A percentile compares a stretch with the other conserved stretches of the same genome.
phyloP scores from a whole-genome alignment of 768 basidiomycete species.

The Leccinum ochraceum region DNA sequence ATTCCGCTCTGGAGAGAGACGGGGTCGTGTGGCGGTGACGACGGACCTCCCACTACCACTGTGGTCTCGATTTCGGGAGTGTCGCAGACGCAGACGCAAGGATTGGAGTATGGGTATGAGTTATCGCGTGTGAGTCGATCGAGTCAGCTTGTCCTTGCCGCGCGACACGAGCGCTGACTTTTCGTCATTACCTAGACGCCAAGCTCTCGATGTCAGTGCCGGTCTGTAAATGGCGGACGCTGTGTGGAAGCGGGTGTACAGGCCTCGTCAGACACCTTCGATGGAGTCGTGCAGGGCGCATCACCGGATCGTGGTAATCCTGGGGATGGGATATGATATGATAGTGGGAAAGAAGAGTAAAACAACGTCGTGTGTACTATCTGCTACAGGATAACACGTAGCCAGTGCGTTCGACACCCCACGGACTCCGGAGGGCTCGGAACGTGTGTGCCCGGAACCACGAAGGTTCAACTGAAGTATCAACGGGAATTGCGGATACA shows the following conservation, averaged over 20 bases:
- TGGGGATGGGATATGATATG: background rate
- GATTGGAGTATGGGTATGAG: slow-evolving; percentile 4
- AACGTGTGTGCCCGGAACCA: background rate
- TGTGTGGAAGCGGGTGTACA: slow-evolving; percentile 17
- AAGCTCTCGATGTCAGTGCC: slow-evolving; percentile 7
- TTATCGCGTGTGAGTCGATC: slow-evolving; percentile 1
- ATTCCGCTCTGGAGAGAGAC: slow-evolving; percentile 7
- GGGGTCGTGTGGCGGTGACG: background rate
- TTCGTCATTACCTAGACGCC: background rate
- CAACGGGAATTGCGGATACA: background rate
- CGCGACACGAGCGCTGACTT: background rate
- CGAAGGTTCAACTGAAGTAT: background rate
- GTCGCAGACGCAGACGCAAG: background rate
- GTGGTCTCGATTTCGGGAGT: background rate
- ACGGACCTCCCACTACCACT: background rate
- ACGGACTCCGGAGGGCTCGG: background rate
- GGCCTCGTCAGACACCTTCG: background rate
- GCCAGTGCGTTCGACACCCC: background rate
- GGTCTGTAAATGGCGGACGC: background rate
- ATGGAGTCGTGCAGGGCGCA: background rate
- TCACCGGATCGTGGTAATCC: background rate
- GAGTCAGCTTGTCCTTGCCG: background rate
- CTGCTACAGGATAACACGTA: background rate
- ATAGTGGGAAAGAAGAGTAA: background rate
- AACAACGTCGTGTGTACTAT: background rate